Evolutionary conservation across 768 basidiomycete genomes (phyloP).

Genomic region (Artomyces pyxidatus): DNA sequence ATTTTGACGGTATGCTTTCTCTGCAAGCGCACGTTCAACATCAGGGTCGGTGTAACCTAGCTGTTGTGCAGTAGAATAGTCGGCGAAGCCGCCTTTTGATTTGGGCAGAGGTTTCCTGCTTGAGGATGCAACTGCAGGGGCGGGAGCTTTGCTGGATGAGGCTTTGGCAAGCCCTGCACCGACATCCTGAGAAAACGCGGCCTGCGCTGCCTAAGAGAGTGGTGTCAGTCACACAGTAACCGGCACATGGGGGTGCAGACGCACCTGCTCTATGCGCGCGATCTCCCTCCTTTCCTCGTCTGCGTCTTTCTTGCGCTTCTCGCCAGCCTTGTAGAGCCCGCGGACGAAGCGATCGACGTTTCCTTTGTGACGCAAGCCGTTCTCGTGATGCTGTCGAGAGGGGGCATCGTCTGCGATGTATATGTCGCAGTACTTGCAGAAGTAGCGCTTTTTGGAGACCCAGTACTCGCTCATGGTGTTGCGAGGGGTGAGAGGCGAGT

Average conservation of each 20-base stretch:
- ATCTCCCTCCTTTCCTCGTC: constrained; percentile 88
- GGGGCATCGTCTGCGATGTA: constrained; percentile 96
- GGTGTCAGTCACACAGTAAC: constrained; percentile 5
- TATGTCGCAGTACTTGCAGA: constrained; percentile 96
- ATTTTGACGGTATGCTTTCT: constrained; percentile 47
- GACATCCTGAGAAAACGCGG: constrained; percentile 72
- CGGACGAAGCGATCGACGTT: constrained; percentile 90
- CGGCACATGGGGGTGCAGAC: constrained; percentile 8
- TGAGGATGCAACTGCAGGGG: constrained; percentile 15
- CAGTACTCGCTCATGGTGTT: constrained; percentile 79
- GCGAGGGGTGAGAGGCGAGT: not conserved
- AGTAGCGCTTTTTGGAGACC: constrained; percentile 89
- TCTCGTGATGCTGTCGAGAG: constrained; percentile 87
- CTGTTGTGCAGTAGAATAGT: constrained; percentile 84
- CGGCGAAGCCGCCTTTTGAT: constrained; percentile 59
- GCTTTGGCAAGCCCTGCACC: constrained; percentile 52
- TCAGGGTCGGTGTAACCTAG: constrained; percentile 79
- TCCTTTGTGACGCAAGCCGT: constrained; percentile 88
- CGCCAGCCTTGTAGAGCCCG: constrained; percentile 87
- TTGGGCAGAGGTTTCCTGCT: constrained; percentile 34
- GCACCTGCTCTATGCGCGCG: constrained; percentile 73
- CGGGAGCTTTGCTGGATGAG: constrained; percentile 17
- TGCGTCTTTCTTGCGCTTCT: constrained; percentile 75
- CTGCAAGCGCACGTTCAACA: constrained; percentile 52
- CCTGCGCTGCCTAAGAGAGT: constrained; percentile 50